phyloP scores from a whole-genome alignment of 768 basidiomycete species.

The Suillus fuscotomentosus region DNA sequence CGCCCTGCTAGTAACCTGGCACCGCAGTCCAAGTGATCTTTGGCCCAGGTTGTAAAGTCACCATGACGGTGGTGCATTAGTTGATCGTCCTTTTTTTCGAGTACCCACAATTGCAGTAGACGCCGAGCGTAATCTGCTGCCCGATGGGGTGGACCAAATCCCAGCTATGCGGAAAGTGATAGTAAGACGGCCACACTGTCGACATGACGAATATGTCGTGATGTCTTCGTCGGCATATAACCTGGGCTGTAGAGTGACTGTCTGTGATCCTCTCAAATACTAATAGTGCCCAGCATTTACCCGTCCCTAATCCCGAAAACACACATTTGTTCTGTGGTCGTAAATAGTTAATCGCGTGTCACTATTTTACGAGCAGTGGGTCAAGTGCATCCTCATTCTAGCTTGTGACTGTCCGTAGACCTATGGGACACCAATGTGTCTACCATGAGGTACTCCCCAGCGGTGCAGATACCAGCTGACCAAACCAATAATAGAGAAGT shows the following conservation, averaged over 20 bases:
- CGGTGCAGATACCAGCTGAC: constrained; percentile 72
- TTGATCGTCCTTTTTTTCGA: no score
- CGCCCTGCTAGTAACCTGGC: no score
- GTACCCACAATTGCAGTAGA: no score
- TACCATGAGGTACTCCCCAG: constrained; percentile 70
- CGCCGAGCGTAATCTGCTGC: no score
- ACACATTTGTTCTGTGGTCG: no score
- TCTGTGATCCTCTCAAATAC: no score
- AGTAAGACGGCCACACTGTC: background rate
- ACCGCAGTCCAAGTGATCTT: no score
- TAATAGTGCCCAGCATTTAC: no score
- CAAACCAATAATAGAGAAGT: constrained; percentile 76
- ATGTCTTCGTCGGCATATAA: background rate
- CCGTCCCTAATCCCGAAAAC: no score
- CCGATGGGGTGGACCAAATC: background rate
- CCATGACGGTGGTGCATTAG: no score
- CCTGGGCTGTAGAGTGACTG: background rate
- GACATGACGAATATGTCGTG: background rate
- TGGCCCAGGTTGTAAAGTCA: no score
- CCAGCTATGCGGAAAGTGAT: background rate
- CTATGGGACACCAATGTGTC: constrained; percentile 23
- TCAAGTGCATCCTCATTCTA: constrained; percentile 5
- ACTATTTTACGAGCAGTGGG: background rate
- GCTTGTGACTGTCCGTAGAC: constrained; percentile 19
- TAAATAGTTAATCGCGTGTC: background rate